phyloP scores from a whole-genome alignment of 352 stramenopile genomes.

The Globisporangium radiosum region DNA sequence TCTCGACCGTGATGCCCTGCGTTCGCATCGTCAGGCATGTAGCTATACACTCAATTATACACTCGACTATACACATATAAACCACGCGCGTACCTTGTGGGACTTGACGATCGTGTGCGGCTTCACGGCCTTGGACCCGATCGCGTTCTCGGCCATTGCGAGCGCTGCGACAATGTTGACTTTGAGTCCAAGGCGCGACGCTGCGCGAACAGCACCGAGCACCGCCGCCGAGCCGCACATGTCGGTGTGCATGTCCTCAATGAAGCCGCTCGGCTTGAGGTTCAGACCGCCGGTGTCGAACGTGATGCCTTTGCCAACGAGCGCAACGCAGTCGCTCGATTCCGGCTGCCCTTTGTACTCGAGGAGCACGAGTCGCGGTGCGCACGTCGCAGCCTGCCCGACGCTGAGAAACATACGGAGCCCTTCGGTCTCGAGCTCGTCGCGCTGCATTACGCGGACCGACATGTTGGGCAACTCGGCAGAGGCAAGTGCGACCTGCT shows the following conservation, averaged over 20 bases:
- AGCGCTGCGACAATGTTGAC: conserved; percentile 79
- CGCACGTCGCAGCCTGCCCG: conserved; percentile 58
- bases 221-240: conserved; percentile 89
- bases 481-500: conserved; percentile 58
- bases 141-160: conserved; percentile 77
- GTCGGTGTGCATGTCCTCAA: conserved; percentile 91
- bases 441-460: conserved; percentile 67
- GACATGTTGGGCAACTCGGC: conserved; percentile 74
- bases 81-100: conserved; percentile 39
- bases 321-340: conserved; percentile 54
- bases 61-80: no score
- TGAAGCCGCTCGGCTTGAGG: conserved; percentile 89
- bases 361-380: conserved; percentile 80
- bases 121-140: conserved; percentile 84
- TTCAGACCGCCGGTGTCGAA: conserved; percentile 95
- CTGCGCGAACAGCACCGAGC: conserved; percentile 70
- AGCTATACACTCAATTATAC: no score
- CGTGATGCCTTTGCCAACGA: conserved; percentile 93
- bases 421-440: conserved; percentile 67
- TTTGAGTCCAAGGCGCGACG: conserved; percentile 60
- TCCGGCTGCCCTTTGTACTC: conserved; percentile 72
- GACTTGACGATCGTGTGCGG: conserved; percentile 86
- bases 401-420: conserved; percentile 86
- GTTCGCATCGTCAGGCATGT: background rate
- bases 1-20: conserved; percentile 83